Evolutionary conservation across 805 yeast genomes (phyloP).

Genomic region (Yarrowia deformans): DNA sequence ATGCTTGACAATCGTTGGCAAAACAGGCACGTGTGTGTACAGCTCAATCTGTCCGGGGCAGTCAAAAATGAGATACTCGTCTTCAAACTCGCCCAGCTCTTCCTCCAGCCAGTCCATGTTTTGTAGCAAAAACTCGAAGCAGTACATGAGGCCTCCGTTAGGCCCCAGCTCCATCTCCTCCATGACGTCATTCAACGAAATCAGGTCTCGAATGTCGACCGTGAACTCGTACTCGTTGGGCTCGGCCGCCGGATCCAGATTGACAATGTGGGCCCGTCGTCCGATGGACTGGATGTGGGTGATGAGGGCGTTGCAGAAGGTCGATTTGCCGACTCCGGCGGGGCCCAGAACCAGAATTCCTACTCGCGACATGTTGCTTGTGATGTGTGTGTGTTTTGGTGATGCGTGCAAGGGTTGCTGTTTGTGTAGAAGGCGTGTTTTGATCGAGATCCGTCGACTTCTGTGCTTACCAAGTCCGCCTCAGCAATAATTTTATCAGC

Average conservation of each 20-base stretch:
- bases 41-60: slow-evolving; percentile 98
- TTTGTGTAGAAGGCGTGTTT: not conserved
- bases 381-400: not conserved
- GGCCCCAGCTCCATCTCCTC: slow-evolving; percentile 94
- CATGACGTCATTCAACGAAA: slow-evolving; percentile 92
- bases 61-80: slow-evolving; percentile 91
- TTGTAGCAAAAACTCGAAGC: slow-evolving; percentile 86
- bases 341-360: slow-evolving; percentile 96
- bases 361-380: slow-evolving; percentile 78
- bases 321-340: slow-evolving; percentile 96
- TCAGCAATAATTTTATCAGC: slow-evolving; percentile 22
- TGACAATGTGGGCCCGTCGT: slow-evolving; percentile 91
- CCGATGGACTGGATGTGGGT: slow-evolving; percentile 89
- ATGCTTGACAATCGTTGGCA: slow-evolving; percentile 89
- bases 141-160: slow-evolving; percentile 90
- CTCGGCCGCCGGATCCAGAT: slow-evolving; percentile 96
- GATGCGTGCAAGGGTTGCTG: not conserved
- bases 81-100: slow-evolving; percentile 93
- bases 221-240: slow-evolving; percentile 91
- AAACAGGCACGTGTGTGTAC: slow-evolving; percentile 91
- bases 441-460: not conserved
- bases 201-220: slow-evolving; percentile 88
- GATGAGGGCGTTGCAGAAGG: slow-evolving; percentile 88
- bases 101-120: slow-evolving; percentile 98
- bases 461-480: not conserved